Evolutionary conservation across 2,329 filamentous ascomycete genomes (phyloP).

Genomic region (Colletotrichum orchidophilum): DNA sequence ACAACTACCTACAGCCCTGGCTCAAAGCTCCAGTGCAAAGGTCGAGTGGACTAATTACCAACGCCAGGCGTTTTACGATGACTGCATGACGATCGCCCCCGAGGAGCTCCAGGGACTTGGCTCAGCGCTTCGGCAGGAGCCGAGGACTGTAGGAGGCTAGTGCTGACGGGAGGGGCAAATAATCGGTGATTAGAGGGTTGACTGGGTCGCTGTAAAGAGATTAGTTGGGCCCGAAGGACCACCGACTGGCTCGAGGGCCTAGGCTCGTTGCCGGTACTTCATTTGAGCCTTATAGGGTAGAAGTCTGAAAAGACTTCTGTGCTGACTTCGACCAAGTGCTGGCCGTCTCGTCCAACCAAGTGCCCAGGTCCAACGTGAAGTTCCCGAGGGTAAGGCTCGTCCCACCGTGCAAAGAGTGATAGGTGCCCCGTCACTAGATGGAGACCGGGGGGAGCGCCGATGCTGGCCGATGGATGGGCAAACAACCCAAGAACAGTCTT

Average conservation of each 20-base stretch:
- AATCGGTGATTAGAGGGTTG: not conserved
- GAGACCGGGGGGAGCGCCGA: not conserved
- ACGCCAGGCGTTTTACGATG: not conserved
- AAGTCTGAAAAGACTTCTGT: not conserved
- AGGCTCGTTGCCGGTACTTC: not conserved
- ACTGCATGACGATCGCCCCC: not conserved
- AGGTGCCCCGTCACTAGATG: not conserved
- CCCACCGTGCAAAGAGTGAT: not conserved
- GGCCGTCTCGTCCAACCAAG: not conserved
- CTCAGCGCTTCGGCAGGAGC: conserved; percentile 13
- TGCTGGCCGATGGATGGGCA: not conserved
- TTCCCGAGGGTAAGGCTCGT: not conserved
- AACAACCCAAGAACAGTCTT: not conserved
- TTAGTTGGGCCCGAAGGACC: not conserved
- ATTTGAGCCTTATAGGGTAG: conserved; percentile 1
- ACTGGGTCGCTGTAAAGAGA: not conserved
- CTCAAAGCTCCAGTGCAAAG: not conserved
- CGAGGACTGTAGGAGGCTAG: not conserved
- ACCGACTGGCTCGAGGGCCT: not conserved
- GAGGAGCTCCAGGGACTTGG: not conserved
- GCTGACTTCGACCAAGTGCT: not conserved
- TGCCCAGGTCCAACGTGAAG: no score
- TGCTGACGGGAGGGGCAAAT: conserved; percentile 10
- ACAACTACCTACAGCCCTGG: not conserved
- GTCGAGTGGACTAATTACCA: not conserved